A percentile compares a stretch with the other conserved stretches of the same genome.
phyloP scores from a whole-genome alignment of 176 grass and related monocot species.

The Oryza officinalis region DNA sequence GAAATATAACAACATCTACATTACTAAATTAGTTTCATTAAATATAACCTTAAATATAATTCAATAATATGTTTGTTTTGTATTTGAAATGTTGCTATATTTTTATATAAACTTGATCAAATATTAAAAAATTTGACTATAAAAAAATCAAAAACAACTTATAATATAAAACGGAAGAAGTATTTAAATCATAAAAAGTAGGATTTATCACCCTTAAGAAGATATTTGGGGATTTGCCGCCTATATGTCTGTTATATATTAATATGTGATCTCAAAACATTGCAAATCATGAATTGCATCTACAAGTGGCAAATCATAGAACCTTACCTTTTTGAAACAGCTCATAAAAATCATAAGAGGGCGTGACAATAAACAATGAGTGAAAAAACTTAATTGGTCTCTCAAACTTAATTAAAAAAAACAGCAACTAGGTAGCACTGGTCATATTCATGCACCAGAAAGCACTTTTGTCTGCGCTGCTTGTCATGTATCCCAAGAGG shows the following conservation, averaged over 20 bases:
- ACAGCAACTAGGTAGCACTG: background rate
- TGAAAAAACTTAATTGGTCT: background rate
- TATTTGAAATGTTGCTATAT: no score
- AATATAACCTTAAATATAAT: no score
- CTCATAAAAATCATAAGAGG: background rate
- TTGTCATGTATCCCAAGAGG: conserved; percentile 34
- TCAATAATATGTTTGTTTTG: no score
- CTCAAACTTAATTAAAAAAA: background rate
- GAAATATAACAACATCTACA: no score
- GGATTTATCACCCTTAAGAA: background rate
- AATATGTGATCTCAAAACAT: background rate
- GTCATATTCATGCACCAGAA: conserved; percentile 33
- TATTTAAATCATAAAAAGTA: background rate
- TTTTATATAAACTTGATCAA: no score
- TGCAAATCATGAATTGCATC: background rate
- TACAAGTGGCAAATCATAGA: background rate
- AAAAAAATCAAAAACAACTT: no score
- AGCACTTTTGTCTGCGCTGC: conserved; percentile 32
- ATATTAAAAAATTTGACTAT: no score
- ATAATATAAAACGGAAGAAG: no score
- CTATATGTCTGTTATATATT: background rate
- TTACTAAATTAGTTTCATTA: no score
- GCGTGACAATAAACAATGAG: background rate
- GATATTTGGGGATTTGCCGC: background rate
- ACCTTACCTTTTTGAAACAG: background rate